These are phyloP conservation scores for Elongisporangium anandrum DNA, from an alignment of 352 stramenopile genomes.

Conservation along the genomic window DNA sequence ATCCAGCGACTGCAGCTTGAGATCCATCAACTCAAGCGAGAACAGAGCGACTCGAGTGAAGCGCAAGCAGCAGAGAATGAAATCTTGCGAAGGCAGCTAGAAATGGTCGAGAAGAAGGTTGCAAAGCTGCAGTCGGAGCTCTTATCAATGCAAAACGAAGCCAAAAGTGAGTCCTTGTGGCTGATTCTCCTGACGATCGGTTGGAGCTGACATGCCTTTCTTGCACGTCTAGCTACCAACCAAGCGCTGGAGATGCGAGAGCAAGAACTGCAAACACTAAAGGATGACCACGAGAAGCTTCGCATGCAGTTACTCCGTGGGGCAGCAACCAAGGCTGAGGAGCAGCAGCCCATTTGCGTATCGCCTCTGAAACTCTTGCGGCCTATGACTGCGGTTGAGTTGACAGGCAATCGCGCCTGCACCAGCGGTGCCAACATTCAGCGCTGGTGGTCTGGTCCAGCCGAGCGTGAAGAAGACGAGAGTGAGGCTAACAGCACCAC, in stretches of 20 bases:
- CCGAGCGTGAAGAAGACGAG: not conserved
- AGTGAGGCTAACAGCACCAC: not conserved
- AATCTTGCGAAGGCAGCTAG: conserved; percentile 45
- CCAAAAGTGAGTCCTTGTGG: conserved; percentile 4
- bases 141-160: conserved; percentile 16
- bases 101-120: conserved; percentile 14
- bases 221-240: conserved; percentile 11
- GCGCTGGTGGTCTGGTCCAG: conserved; percentile 37
- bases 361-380: conserved; percentile 10
- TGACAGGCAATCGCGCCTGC: conserved; percentile 11
- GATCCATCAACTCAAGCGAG: conserved; percentile 10
- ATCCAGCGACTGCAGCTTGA: conserved; percentile 12
- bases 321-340: not conserved
- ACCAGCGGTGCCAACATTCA: conserved; percentile 31
- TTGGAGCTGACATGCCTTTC: conserved; percentile 3
- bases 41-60: conserved; percentile 15
- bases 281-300: not conserved
- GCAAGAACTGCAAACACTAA: conserved; percentile 15
- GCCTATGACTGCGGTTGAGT: conserved; percentile 23
- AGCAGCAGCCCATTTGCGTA: conserved; percentile 3
- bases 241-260: conserved; percentile 3
- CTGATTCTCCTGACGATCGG: not conserved
- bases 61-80: conserved; percentile 41
- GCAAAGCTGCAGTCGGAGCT: conserved; percentile 28
- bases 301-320: not conserved